Evolutionary conservation across 352 stramenopile species (phyloP), one percentile per base, ranked within the genome.

Genomic region (Globisporangium acanthophoron): DNA sequence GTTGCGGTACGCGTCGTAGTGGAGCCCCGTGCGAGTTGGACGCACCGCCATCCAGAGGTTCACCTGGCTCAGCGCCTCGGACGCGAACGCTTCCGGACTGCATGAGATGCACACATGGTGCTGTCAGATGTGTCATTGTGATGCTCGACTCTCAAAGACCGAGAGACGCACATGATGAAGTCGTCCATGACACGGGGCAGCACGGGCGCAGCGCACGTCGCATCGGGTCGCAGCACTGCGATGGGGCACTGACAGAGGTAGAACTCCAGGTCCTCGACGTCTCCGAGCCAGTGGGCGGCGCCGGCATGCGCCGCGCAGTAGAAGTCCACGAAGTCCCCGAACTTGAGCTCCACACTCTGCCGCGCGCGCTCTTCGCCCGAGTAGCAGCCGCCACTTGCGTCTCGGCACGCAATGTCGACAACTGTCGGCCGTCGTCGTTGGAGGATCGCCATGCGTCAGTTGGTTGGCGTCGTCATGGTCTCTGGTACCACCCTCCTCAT

Each of bases 1-100:
- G 43, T 94, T 94, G 18, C 82, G 69, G 50, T 92, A 94, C 21
- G 85, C 81, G 47, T 94, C 85, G 58, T 93, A 94, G 46, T 94
- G 85, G 8, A 94, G 63, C 12, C 69, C 86, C 5, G 85, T 93
- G 20, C 70, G 67, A 8, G 78, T 81, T 31, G 70, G 16, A 27
- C 68, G 64, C 12, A 88, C 74, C 7, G 70, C 73, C 76, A 94
- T 91, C 85, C 85, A 94, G 20, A 94, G 48, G 62, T 94, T 94
- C n/a, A 93, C 72, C 78, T 92, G 80, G 20, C 66, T 79, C n/a
- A 93, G 33, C n/a, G 54, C 49, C 35, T 76, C n/a, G 39, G 39
- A 51, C 5, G 69, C 43, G 29, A 94, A 66, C 29, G 62, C 69
- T 1, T 54, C 33, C 21, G 80, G 80, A 21, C 83, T 92, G 56